Conservation (phyloP, 2,329 filamentous ascomycete genomes). For the Neofusicoccum sp. region DNA sequence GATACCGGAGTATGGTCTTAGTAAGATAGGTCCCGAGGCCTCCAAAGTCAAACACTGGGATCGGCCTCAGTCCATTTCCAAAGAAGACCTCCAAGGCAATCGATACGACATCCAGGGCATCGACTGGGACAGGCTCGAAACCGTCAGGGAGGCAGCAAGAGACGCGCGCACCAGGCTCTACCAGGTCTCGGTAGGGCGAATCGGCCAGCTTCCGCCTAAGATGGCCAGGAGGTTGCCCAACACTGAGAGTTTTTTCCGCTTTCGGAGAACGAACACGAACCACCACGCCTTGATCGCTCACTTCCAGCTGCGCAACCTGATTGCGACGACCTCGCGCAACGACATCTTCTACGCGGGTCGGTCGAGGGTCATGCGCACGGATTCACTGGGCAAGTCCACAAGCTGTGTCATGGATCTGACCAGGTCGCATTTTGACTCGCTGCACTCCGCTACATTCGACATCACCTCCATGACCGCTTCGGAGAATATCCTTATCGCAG, state of each 20-base stretch:
- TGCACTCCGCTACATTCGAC: conserved; percentile 34
- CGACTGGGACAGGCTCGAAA: conserved; percentile 35
- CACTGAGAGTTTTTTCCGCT: conserved; percentile 48
- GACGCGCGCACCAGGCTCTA: conserved; percentile 6
- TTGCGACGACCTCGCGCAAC: conserved; percentile 54
- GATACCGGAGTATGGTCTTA: background rate
- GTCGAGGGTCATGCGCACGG: conserved; percentile 48
- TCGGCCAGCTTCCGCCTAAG: background rate
- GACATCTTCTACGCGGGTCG: conserved; percentile 55
- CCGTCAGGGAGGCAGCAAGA: conserved; percentile 23
- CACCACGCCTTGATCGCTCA: conserved; percentile 54
- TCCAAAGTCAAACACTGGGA: conserved; percentile 17
- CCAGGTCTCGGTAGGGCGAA: background rate
- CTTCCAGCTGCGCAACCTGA: conserved; percentile 59
- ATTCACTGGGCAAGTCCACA: conserved; percentile 44
- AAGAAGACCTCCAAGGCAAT: conserved; percentile 35
- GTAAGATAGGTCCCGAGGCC: conserved; percentile 8
- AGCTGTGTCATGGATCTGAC: conserved; percentile 51
- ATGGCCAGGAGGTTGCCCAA: conserved; percentile 29
- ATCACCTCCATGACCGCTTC: conserved; percentile 55
- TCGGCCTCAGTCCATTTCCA: conserved; percentile 29
- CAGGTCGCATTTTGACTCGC: conserved; percentile 3
- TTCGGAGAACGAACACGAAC: conserved; percentile 49
- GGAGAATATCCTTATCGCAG: conserved; percentile 52
- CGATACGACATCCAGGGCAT: conserved; percentile 39